Evolutionary conservation across 2,329 filamentous ascomycete species (phyloP).

Genomic region (Alternaria ventricosa): DNA sequence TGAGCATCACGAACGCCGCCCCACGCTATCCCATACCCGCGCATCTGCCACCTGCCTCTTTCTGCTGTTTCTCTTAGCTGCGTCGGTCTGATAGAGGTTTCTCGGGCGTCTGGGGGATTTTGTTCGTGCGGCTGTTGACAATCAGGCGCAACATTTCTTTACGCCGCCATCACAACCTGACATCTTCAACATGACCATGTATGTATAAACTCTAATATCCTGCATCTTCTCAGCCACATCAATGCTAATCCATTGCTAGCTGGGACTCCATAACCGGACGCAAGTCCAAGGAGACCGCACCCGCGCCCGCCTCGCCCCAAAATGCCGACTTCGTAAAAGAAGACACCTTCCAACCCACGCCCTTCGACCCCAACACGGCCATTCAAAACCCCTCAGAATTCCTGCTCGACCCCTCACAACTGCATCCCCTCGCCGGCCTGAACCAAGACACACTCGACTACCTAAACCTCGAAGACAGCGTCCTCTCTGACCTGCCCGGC

Average conservation of each 20-base stretch:
- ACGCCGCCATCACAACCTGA: slow-evolving; percentile 18
- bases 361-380: slow-evolving; percentile 73
- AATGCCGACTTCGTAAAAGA: slow-evolving; percentile 44
- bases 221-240: background rate
- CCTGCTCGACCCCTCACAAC: slow-evolving; percentile 83
- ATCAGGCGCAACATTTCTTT: slow-evolving; percentile 28
- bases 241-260: slow-evolving; percentile 23
- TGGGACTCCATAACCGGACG: slow-evolving; percentile 67
- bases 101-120: slow-evolving; percentile 27
- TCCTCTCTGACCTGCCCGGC: slow-evolving; percentile 84
- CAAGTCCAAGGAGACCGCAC: slow-evolving; percentile 58
- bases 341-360: slow-evolving; percentile 59
- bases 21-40: slow-evolving; percentile 34
- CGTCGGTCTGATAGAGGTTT: slow-evolving; percentile 16
- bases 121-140: slow-evolving; percentile 20
- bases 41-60: slow-evolving; percentile 29
- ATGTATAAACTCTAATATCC: slow-evolving; percentile 13
- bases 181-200: slow-evolving; percentile 47
- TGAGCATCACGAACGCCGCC: slow-evolving; percentile 27
- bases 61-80: slow-evolving; percentile 10
- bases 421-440: slow-evolving; percentile 92
- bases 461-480: slow-evolving; percentile 89
- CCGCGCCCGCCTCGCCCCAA: slow-evolving; percentile 49
- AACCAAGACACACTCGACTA: slow-evolving; percentile 96
- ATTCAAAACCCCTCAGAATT: slow-evolving; percentile 85